Conservation (phyloP, 2,329 filamentous ascomycete species). For the Elsinoe necatrix region DNA sequence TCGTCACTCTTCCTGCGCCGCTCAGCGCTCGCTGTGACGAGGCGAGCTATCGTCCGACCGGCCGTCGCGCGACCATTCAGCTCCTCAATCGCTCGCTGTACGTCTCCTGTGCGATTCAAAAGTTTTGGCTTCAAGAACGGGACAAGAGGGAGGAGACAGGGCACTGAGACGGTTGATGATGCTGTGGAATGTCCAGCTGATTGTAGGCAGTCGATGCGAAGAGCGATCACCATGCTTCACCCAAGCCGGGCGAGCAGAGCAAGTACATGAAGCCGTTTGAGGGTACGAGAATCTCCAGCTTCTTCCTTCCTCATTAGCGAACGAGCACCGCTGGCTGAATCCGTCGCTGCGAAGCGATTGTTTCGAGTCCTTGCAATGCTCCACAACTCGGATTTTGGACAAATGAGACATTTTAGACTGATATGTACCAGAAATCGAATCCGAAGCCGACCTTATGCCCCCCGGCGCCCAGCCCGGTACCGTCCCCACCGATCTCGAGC, state of each 20-base stretch:
- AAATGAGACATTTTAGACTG: too few relatives aligned
- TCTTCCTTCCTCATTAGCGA: background rate
- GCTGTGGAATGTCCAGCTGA: constrained; percentile 19
- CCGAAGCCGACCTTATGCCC: constrained; percentile 70
- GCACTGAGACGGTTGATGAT: background rate
- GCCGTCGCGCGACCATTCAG: constrained; percentile 39
- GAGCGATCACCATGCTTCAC: constrained; percentile 25
- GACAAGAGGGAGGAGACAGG: background rate
- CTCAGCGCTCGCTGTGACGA: constrained; percentile 40
- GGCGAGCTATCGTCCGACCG: constrained; percentile 36
- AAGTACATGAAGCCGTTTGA: constrained; percentile 39
- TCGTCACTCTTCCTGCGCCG: constrained; percentile 38
- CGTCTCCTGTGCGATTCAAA: constrained; percentile 20
- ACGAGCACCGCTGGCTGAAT: background rate
- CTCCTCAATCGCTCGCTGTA: constrained; percentile 40
- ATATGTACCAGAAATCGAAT: constrained; percentile 64
- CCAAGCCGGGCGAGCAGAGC: constrained; percentile 31
- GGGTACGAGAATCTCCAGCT: constrained; percentile 26
- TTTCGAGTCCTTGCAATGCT: background rate
- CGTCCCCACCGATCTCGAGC: constrained; percentile 88
- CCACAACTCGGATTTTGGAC: too few relatives aligned
- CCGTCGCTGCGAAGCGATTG: background rate
- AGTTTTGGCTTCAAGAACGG: constrained; percentile 8
- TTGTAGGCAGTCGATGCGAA: constrained; percentile 23
- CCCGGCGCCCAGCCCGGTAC: constrained; percentile 75